These are phyloP conservation scores for Theileria luwenshuni DNA, from an alignment of 169 alveolate genomes.

Conservation along the genomic window DNA sequence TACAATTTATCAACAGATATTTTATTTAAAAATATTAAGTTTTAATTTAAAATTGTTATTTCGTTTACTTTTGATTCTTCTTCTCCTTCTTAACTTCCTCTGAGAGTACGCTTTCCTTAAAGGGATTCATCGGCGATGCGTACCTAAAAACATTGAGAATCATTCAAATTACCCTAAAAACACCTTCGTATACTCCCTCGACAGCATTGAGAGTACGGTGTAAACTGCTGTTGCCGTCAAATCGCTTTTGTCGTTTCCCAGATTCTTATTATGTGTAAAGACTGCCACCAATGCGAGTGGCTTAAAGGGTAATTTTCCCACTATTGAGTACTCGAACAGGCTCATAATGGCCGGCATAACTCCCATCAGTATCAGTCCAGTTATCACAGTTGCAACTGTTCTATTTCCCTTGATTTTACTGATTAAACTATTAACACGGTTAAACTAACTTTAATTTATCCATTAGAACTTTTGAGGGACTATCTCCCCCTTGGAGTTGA, in stretches of 20 bases:
- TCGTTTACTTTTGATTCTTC: background rate
- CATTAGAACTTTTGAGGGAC: conserved; percentile 18
- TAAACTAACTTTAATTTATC: conserved; percentile 19
- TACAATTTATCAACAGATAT: background rate
- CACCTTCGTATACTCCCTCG: conserved; percentile 68
- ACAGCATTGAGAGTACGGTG: conserved; percentile 73
- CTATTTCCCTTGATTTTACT: conserved; percentile 41
- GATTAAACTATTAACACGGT: background rate
- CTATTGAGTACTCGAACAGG: conserved; percentile 75
- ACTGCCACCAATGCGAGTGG: conserved; percentile 71
- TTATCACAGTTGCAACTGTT: conserved; percentile 53
- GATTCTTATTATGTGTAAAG: conserved; percentile 72
- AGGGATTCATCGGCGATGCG: conserved; percentile 55
- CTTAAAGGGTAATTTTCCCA: conserved; percentile 78
- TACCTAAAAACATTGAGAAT: conserved; percentile 15
- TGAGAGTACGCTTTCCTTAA: conserved; percentile 38
- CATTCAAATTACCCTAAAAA: conserved; percentile 60
- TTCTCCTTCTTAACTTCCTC: conserved; percentile 8
- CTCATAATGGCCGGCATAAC: conserved; percentile 79
- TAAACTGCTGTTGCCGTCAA: conserved; percentile 78
- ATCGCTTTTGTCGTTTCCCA: conserved; percentile 66
- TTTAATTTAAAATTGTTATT: no score
- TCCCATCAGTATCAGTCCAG: conserved; percentile 77
- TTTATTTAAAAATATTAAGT: no score
- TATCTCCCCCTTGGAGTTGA: conserved; percentile 16